phyloP scores from a whole-genome alignment of 2,329 filamentous ascomycete species.

The Xenoacremonium recifei region DNA sequence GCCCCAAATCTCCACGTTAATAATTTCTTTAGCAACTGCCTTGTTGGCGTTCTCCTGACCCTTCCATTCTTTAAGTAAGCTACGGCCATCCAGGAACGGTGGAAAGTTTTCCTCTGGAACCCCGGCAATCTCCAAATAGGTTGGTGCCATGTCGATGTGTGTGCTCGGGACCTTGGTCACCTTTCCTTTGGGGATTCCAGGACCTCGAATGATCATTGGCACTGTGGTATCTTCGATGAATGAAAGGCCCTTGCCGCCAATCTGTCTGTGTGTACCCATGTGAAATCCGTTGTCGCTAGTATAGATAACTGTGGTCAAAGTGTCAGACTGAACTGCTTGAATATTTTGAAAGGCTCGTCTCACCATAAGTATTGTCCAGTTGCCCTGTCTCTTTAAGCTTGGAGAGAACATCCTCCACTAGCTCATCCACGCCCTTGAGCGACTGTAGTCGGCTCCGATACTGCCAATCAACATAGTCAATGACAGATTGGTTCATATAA shows the following conservation, averaged over 20 bases:
- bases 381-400: constrained; percentile 23
- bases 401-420: constrained; percentile 29
- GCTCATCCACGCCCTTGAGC: constrained; percentile 33
- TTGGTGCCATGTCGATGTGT: constrained; percentile 28
- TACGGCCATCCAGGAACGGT: constrained; percentile 28
- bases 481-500: too few species aligned
- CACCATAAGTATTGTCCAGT: constrained; percentile 27
- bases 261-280: constrained; percentile 23
- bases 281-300: constrained; percentile 30
- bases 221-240: constrained; percentile 32
- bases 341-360: too few species aligned
- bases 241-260: constrained; percentile 25
- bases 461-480: too few species aligned
- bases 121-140: constrained; percentile 26
- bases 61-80: constrained; percentile 27
- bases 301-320: too few species aligned
- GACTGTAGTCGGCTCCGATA: too few species aligned
- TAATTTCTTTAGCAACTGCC: constrained; percentile 6
- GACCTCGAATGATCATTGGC: constrained; percentile 29
- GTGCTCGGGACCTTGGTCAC: constrained; percentile 20
- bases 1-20: constrained; percentile 7
- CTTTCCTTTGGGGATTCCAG: constrained; percentile 18
- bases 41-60: constrained; percentile 10
- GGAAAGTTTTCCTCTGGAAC: constrained; percentile 17
- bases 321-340: too few species aligned